Conservation (phyloP, 257 asterid species). For the Ehretia macrophylla region DNA sequence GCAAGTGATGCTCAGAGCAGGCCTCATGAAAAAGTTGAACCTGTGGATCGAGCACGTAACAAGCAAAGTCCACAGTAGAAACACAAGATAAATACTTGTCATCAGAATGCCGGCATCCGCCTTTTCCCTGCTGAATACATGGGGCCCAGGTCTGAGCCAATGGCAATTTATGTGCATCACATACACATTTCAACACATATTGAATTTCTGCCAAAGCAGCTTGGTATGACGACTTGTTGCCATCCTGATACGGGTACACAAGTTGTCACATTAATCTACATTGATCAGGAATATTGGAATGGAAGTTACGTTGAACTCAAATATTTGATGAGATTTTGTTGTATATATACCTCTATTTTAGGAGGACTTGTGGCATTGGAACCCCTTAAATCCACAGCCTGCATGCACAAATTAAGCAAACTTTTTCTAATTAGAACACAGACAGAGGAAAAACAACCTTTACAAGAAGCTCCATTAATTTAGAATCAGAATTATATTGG, state of each 20-base stretch:
- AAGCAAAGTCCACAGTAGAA: slow-evolving; percentile 61
- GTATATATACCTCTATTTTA: slow-evolving; percentile 36
- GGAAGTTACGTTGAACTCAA: not conserved
- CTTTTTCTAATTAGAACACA: not conserved
- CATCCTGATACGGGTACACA: slow-evolving; percentile 42
- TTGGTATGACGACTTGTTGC: slow-evolving; percentile 44
- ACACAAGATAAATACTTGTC: slow-evolving; percentile 57
- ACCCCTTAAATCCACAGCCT: slow-evolving; percentile 69
- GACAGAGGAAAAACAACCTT: not conserved
- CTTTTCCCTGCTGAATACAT: slow-evolving; percentile 55
- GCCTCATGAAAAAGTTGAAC: slow-evolving; percentile 62
- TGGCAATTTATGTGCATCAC: slow-evolving; percentile 57
- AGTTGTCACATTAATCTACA: not conserved
- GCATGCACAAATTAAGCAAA: slow-evolving; percentile 19
- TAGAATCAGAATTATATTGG: too few species aligned
- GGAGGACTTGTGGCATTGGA: slow-evolving; percentile 35
- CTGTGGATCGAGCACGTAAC: slow-evolving; percentile 50
- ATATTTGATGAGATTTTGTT: not conserved
- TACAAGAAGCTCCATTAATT: too few species aligned
- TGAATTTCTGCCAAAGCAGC: slow-evolving; percentile 51
- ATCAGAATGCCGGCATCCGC: slow-evolving; percentile 66
- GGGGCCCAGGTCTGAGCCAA: slow-evolving; percentile 81
- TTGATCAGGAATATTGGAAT: slow-evolving; percentile 14
- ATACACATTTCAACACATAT: slow-evolving; percentile 45
- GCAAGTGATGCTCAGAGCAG: slow-evolving; percentile 72